A percentile compares a stretch with the other conserved stretches of the same genome.
Evolutionary conservation across 768 basidiomycete genomes (phyloP).

Genomic region (Lactarius quietus): DNA sequence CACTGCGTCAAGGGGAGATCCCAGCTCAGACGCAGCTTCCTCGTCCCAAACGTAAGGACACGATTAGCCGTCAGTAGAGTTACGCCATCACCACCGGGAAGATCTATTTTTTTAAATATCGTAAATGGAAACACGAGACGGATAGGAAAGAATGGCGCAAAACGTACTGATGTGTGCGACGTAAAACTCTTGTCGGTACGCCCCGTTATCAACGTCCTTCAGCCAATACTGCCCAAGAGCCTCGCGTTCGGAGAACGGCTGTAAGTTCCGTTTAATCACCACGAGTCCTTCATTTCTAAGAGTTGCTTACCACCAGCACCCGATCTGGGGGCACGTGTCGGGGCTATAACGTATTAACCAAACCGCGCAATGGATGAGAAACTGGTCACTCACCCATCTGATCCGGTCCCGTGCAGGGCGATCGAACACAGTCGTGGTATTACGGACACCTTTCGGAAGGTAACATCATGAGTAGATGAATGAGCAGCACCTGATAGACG

Average conservation of each 20-base stretch:
- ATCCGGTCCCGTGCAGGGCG: constrained; percentile 84
- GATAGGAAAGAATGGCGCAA: constrained; percentile 28
- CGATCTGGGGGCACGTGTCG: constrained; percentile 85
- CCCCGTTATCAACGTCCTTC: constrained; percentile 87
- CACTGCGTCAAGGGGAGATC: constrained; percentile 85
- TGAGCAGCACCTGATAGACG: constrained; percentile 6
- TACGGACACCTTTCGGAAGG: constrained; percentile 71
- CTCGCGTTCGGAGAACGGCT: constrained; percentile 89
- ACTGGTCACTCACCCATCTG: constrained; percentile 53
- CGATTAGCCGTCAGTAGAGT: constrained; percentile 74
- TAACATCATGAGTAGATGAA: not conserved
- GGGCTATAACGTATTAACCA: constrained; percentile 46
- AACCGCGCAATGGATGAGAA: not conserved
- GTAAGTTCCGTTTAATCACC: constrained; percentile 7
- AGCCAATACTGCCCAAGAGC: constrained; percentile 97
- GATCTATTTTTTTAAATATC: constrained; percentile 45
- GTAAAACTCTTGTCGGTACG: constrained; percentile 79
- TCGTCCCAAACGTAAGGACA: constrained; percentile 82
- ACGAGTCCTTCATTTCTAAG: not conserved
- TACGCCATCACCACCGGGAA: constrained; percentile 75
- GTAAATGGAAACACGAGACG: not conserved
- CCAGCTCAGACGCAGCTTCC: constrained; percentile 84
- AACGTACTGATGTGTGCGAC: constrained; percentile 83
- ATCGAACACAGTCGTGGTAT: constrained; percentile 98
- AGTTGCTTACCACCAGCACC: constrained; percentile 66